Evolutionary conservation across 768 basidiomycete genomes (phyloP).

Genomic region (Daedalea quercina): DNA sequence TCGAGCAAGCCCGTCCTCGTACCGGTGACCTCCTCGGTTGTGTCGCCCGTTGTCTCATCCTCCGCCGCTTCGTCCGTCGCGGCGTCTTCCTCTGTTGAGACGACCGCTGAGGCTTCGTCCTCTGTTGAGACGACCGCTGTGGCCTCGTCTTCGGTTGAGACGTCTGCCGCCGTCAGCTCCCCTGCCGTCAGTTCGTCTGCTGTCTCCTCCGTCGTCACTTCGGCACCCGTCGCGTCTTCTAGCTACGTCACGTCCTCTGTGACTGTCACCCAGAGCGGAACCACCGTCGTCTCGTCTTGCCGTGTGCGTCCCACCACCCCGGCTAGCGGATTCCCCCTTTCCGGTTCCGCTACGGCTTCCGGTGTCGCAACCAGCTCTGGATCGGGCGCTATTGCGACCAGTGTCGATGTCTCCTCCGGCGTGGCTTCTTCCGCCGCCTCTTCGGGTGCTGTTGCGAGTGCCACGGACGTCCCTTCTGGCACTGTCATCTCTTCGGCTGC

Average conservation of each 20-base stretch:
- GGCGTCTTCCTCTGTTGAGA: not conserved
- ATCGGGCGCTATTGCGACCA: not conserved
- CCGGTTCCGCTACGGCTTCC: not conserved
- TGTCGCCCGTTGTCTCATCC: constrained; percentile 2
- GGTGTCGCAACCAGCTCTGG: not conserved
- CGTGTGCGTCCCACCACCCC: not conserved
- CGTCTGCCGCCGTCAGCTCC: not conserved
- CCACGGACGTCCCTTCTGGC: not conserved
- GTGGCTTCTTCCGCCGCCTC: not conserved
- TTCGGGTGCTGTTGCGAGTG: not conserved
- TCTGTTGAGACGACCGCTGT: not conserved
- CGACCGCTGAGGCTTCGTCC: not conserved
- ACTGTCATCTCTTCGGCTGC: not conserved
- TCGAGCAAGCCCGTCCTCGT: constrained; percentile 6
- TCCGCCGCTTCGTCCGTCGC: not conserved
- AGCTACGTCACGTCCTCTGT: not conserved
- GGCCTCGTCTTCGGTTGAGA: not conserved
- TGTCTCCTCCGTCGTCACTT: not conserved
- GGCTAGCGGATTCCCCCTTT: not conserved
- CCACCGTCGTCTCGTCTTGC: not conserved
- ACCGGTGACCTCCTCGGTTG: constrained; percentile 3
- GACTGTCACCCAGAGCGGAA: not conserved
- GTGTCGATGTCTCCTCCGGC: not conserved
- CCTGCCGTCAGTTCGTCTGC: not conserved
- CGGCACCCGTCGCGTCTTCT: not conserved